phyloP scores from a whole-genome alignment of 306 rosid genomes.

The Casuarina glauca region DNA sequence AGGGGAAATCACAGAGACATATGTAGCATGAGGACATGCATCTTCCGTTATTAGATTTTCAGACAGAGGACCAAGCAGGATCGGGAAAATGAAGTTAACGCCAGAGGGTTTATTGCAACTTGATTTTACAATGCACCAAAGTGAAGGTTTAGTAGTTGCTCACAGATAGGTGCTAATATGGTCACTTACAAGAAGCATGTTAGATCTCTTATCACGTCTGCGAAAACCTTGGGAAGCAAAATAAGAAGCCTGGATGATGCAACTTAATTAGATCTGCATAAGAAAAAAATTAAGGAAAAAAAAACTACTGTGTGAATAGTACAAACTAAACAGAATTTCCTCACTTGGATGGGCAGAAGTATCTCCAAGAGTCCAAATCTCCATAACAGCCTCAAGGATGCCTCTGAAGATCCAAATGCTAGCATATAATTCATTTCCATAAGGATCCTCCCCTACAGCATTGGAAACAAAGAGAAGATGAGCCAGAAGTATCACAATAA shows the following conservation, averaged over 20 bases:
- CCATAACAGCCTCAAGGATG: slow-evolving; percentile 81
- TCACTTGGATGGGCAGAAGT: slow-evolving; percentile 78
- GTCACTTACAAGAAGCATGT: slow-evolving; percentile 82
- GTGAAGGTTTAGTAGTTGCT: not conserved
- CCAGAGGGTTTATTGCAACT: not conserved
- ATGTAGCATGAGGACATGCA: not conserved
- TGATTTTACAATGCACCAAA: not conserved
- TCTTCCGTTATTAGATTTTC: not conserved
- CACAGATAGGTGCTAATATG: not conserved
- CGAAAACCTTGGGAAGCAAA: slow-evolving; percentile 66
- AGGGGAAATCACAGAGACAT: not conserved
- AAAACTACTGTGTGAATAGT: not conserved
- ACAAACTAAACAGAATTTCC: not conserved
- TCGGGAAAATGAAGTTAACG: not conserved
- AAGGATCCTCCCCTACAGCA: slow-evolving; percentile 73
- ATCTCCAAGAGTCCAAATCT: slow-evolving; percentile 80
- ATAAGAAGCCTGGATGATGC: slow-evolving; percentile 75
- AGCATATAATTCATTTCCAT: slow-evolving; percentile 91
- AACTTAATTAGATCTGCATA: slow-evolving; percentile 11
- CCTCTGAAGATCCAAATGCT: slow-evolving; percentile 86
- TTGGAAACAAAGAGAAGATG: slow-evolving; percentile 19
- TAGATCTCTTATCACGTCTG: slow-evolving; percentile 77
- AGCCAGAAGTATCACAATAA: slow-evolving; percentile 16
- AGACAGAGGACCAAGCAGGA: not conserved
- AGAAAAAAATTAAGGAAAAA: not conserved